phyloP scores from a whole-genome alignment of 495 filamentous ascomycete species.

The Aspergillus mulundensis region DNA sequence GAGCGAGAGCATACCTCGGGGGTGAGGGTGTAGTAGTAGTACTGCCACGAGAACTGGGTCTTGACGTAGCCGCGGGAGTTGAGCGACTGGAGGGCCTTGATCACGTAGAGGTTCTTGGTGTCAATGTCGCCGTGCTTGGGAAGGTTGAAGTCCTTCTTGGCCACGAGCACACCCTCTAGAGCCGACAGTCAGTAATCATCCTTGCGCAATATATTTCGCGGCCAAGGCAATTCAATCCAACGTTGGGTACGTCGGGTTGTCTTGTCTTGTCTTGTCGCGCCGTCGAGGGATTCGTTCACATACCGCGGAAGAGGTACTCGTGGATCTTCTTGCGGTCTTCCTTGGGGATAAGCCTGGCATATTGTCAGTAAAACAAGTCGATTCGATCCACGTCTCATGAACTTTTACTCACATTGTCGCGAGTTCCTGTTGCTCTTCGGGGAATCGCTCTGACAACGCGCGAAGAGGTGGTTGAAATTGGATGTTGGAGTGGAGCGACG shows the following conservation, averaged over 20 bases:
- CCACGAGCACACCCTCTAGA: slow-evolving; percentile 94
- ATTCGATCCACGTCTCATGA: background rate
- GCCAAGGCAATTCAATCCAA: background rate
- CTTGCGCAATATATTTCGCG: background rate
- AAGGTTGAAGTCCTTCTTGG: slow-evolving; percentile 96
- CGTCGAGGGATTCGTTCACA: slow-evolving; percentile 31
- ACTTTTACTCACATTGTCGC: slow-evolving; percentile 49
- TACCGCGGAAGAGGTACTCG: slow-evolving; percentile 99
- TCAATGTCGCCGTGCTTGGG: slow-evolving; percentile 91
- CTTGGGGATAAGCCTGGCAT: slow-evolving; percentile 91
- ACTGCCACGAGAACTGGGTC: slow-evolving; percentile 99
- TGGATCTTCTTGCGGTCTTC: slow-evolving; percentile 99
- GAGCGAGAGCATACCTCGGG: slow-evolving; percentile 56
- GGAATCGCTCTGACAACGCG: slow-evolving; percentile 55
- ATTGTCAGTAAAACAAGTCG: slow-evolving; percentile 1
- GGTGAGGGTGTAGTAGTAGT: slow-evolving; percentile 99
- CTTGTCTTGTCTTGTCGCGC: background rate
- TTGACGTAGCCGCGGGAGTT: slow-evolving; percentile 97
- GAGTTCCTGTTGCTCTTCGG: slow-evolving; percentile 56
- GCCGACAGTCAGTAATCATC: slow-evolving; percentile 21
- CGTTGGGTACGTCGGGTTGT: background rate
- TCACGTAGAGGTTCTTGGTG: slow-evolving; percentile 97
- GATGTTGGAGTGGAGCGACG: slow-evolving; percentile 35
- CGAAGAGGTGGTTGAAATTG: slow-evolving; percentile 39
- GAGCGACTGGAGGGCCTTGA: slow-evolving; percentile 97